phyloP scores from a whole-genome alignment of 1,284 basidiomycete genomes.

The Spongiforma sp. region DNA sequence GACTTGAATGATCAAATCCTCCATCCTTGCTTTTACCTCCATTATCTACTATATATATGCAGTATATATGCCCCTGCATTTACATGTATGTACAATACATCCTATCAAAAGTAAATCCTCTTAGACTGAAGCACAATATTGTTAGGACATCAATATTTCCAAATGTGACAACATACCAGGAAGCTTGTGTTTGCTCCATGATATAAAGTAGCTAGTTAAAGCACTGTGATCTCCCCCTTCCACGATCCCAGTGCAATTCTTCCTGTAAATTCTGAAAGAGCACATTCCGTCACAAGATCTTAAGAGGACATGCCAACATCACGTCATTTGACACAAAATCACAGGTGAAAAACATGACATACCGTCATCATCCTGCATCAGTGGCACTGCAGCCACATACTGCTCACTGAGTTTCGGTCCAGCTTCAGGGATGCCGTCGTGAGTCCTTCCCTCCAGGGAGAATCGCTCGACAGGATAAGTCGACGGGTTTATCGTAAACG shows the following conservation, averaged over 20 bases:
- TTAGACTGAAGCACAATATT: too few relatives aligned
- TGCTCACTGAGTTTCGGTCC: constrained; percentile 34
- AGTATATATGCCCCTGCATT: too few relatives aligned
- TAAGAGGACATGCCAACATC: background rate
- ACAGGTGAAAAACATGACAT: constrained; percentile 7
- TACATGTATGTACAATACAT: too few relatives aligned
- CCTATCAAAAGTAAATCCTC: too few relatives aligned
- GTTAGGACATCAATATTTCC: too few relatives aligned
- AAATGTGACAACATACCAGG: too few relatives aligned
- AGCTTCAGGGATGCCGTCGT: background rate
- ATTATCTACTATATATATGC: too few relatives aligned
- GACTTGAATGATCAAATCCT: too few relatives aligned
- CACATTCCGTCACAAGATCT: constrained; percentile 15
- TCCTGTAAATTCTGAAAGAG: constrained; percentile 29
- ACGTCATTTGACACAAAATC: background rate
- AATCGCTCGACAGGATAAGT: background rate
- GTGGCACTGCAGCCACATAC: constrained; percentile 45
- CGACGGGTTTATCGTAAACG: constrained; percentile 14
- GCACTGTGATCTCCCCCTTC: constrained; percentile 16
- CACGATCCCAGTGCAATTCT: constrained; percentile 23
- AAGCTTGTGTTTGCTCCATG: too few relatives aligned
- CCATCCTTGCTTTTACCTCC: too few relatives aligned
- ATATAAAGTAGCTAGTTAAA: too few relatives aligned
- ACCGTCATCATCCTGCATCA: constrained; percentile 54
- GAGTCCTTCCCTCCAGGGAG: too few relatives aligned